A percentile compares a stretch with the other conserved stretches of the same genome.
Conservation (phyloP, 2,329 filamentous ascomycete species). For the Ceratocystiopsis minuta region DNA sequence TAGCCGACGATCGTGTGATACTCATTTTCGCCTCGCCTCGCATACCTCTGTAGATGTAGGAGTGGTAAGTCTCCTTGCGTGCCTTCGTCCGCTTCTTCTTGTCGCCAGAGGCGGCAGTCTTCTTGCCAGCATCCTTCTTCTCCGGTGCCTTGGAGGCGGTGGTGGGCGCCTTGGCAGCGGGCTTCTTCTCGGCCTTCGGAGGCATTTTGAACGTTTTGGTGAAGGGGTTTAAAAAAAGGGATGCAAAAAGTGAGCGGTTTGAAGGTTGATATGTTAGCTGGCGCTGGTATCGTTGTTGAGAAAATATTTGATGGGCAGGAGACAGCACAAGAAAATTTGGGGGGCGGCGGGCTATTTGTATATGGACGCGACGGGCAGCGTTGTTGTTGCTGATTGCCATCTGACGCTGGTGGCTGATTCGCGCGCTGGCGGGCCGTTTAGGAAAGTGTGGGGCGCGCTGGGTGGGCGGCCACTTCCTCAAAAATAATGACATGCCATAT, state of each 20-base stretch:
- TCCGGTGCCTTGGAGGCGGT: slow-evolving; percentile 54
- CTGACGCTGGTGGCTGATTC: slow-evolving; percentile 7
- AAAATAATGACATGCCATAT: too few relatives aligned
- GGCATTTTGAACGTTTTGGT: slow-evolving; percentile 51
- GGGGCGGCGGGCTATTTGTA: slow-evolving; percentile 42
- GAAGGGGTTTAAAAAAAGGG: slow-evolving; percentile 4
- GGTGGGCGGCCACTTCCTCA: too few relatives aligned
- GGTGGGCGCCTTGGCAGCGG: slow-evolving; percentile 86
- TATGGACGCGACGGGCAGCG: slow-evolving; percentile 33
- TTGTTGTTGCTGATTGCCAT: slow-evolving; percentile 36
- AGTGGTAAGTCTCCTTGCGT: slow-evolving; percentile 99
- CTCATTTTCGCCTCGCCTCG: background rate
- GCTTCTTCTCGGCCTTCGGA: slow-evolving; percentile 98
- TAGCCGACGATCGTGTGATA: too few relatives aligned
- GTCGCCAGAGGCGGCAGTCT: slow-evolving; percentile 87
- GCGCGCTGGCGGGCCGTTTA: slow-evolving; percentile 7
- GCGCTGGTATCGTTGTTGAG: slow-evolving; percentile 7
- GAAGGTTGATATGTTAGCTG: slow-evolving; percentile 6
- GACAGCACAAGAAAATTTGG: slow-evolving; percentile 23
- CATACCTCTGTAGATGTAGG: slow-evolving; percentile 99
- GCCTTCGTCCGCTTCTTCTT: slow-evolving; percentile 99
- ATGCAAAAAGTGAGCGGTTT: slow-evolving; percentile 9
- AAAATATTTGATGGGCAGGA: slow-evolving; percentile 20
- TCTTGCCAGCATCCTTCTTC: slow-evolving; percentile 99
- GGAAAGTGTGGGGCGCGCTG: background rate